Conservation (phyloP, 78 protist species). For the Creolimax fragrantissima region DNA sequence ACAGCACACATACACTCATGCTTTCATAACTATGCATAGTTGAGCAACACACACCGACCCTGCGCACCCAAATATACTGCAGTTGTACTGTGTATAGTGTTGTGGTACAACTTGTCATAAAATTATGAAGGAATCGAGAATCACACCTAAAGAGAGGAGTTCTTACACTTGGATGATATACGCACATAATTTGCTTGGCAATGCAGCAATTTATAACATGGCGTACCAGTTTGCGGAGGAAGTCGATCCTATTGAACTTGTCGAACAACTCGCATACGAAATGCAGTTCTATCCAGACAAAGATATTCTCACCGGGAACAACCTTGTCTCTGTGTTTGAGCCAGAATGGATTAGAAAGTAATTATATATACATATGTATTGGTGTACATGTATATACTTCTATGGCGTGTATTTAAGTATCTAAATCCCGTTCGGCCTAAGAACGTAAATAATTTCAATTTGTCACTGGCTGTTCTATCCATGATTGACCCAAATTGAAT, state of each 20-base stretch:
- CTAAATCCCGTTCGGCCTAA: too few relatives aligned
- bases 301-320: not conserved
- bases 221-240: slow-evolving; percentile 17
- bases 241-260: slow-evolving; percentile 5
- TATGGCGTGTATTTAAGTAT: not conserved
- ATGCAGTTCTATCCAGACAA: slow-evolving; percentile 21
- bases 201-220: not conserved
- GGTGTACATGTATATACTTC: not conserved
- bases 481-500: too few relatives aligned
- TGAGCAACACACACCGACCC: not conserved
- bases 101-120: not conserved
- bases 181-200: too few relatives aligned
- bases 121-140: not conserved
- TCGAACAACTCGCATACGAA: not conserved
- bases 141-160: too few relatives aligned
- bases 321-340: slow-evolving; percentile 1
- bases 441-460: too few relatives aligned
- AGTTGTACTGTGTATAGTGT: not conserved
- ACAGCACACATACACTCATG: not conserved
- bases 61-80: not conserved
- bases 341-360: slow-evolving; percentile 3
- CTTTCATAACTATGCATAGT: not conserved
- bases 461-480: too few relatives aligned
- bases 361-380: not conserved
- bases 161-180: too few relatives aligned